A percentile compares a stretch with the other conserved stretches of the same genome.
Evolutionary conservation across 371 early-diverging fungal species (phyloP).

Genomic region (Mucor irregularis): DNA sequence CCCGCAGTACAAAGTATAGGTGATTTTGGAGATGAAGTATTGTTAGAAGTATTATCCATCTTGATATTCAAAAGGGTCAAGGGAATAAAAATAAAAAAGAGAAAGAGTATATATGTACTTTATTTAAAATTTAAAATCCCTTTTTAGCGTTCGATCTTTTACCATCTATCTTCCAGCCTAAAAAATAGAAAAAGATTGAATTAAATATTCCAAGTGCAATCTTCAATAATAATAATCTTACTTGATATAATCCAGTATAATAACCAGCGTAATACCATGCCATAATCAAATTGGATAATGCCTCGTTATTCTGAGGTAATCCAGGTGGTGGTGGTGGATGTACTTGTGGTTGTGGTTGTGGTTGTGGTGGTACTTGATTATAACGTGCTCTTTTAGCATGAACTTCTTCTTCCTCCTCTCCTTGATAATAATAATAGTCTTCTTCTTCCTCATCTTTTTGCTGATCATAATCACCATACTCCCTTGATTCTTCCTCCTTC

Average conservation of each 20-base stretch:
- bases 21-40: constrained; percentile 30
- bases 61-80: background rate
- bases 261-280: constrained; percentile 82
- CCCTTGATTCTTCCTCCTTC: background rate
- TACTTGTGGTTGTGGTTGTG: background rate
- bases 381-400: background rate
- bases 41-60: constrained; percentile 57
- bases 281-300: constrained; percentile 60
- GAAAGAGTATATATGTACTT: too few species aligned
- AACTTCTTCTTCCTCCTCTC: constrained; percentile 3
- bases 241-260: constrained; percentile 72
- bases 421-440: background rate
- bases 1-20: constrained; percentile 61
- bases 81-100: constrained; percentile 5
- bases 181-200: background rate
- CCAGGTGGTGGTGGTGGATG: constrained; percentile 7
- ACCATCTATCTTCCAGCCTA: background rate
- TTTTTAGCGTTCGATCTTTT: too few species aligned
- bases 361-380: background rate
- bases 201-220: too few species aligned
- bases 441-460: constrained; percentile 7
- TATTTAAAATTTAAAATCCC: too few species aligned
- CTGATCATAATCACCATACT: background rate
- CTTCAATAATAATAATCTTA: too few species aligned
- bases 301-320: constrained; percentile 6